A percentile compares a stretch with the other conserved stretches of the same genome.
phyloP scores from a whole-genome alignment of 306 rosid genomes.

The Prunus fruticosa region DNA sequence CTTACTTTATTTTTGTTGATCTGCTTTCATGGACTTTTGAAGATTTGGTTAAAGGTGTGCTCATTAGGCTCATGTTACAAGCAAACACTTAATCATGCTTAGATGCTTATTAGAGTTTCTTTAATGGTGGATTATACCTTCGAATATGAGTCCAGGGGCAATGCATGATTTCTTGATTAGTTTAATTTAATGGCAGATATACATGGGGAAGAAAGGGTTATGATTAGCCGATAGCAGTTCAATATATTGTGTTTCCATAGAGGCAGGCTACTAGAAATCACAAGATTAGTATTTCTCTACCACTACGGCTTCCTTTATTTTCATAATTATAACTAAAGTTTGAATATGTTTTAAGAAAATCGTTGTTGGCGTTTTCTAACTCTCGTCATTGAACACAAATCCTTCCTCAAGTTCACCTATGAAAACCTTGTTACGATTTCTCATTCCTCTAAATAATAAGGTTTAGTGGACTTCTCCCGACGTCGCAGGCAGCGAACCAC shows the following conservation, averaged over 20 bases:
- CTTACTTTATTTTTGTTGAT: constrained; percentile 12
- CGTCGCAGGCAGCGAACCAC: too few species aligned
- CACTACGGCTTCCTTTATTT: too few species aligned
- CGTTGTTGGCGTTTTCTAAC: too few species aligned
- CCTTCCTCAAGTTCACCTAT: too few species aligned
- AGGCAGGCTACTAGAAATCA: not conserved
- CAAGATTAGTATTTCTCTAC: too few species aligned
- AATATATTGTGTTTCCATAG: not conserved
- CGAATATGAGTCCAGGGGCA: constrained; percentile 8
- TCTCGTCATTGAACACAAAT: too few species aligned
- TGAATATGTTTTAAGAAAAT: too few species aligned
- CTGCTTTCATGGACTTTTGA: constrained; percentile 22
- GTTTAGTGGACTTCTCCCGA: too few species aligned
- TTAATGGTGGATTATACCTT: constrained; percentile 8
- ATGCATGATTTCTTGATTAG: constrained; percentile 9
- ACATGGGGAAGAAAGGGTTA: too few species aligned
- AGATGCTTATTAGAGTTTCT: constrained; percentile 24
- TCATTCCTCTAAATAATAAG: too few species aligned
- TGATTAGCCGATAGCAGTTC: not conserved
- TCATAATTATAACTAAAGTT: too few species aligned
- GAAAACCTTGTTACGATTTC: too few species aligned
- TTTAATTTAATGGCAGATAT: not conserved
- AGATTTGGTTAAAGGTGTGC: constrained; percentile 37
- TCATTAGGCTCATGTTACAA: constrained; percentile 62
- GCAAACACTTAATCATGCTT: constrained; percentile 15